Base-by-base conservation (phyloP, 257 asterid genomes). In the Gentiana macrophylla region DNA sequence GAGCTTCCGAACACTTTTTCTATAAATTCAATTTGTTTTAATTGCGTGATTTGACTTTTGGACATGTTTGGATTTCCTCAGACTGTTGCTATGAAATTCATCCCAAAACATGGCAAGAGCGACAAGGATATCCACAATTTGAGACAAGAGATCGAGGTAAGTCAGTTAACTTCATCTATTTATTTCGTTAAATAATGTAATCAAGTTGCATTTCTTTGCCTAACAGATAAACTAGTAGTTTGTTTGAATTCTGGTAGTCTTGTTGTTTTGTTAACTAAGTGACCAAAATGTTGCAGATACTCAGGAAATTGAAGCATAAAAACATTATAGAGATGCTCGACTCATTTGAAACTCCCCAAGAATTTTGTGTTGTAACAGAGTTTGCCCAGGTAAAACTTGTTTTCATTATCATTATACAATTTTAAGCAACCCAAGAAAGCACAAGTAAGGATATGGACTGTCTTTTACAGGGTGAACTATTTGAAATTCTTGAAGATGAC, bases 401-500 rank as follows among this genome's bases (percentile, higher is more conserved):
- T 5, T 5, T 7, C 6, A 5, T 1, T 41, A 41, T 41, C 46
- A 24, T 24, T 24, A 24, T 24, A 24, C 24, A 24, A 24, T 24
- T 24, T 24, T 24, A 24, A 24, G 49, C 52, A 12, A 15, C 5
- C 56, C 64, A 57, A 44, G 35, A 60, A 13, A 68, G 56, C 60
- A 60, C 64, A 45, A 4, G 0, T 24, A 32, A 46, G 56, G 35
- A 53, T 56, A 61, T 24, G 59, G 65, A 66, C 65, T 66, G 66
- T 48, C 45, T 46, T 67, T 49, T 53, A 49, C 77, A 92, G 99
- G 99, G 99, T 10, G 99, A 92, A 67, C 94, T 92, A 61, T 92
- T 85, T 67, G 99, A 92, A 78, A 80, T 92, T 81, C 89, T 92
- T 12, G 97, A 92, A 77, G 97, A 92, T 76, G 99, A 92, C 73